Base-by-base conservation (phyloP, 805 yeast genomes). In the Candida broadrunensis region DNA sequence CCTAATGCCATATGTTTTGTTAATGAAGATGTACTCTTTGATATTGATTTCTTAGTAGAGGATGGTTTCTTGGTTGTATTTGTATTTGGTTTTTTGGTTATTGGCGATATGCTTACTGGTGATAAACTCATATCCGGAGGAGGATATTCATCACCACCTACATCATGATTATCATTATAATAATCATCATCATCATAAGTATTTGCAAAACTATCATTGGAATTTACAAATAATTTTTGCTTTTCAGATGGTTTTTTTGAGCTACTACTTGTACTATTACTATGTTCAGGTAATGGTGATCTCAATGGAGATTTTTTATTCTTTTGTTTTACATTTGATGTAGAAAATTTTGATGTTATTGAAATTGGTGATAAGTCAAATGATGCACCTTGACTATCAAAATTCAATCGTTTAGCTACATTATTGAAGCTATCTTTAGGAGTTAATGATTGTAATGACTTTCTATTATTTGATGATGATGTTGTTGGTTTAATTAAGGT, bases 1-100 rank as follows among this genome's bases (percentile, higher is more conserved):
- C 63, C 65, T 33, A 63, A 46, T 5, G 69, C 70, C 61, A 64
- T 63, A 13, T 45, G 53, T 43, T 60, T 65, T 4, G 71, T 65
- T 17, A 61, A 41, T 3, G 55, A 45, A 1, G 65, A 48, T 4
- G 50, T 41, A n/a, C 37, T 14, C 17, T 25, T 34, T 7, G 27
- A 21, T 23, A 15, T 6, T 19, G 42, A 19, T 29, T 12, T 20
- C 12, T 27, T 35, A 6, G 38, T 33, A 7, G 49, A 38, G 3
- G 49, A 4, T 38, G 27, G 7, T 40, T 38, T 3, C 43, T 45
- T 31, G 6, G 6, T 21, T 12, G 30, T 33, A n/a, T 32, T 30
- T 3, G 33, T 15, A 3, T 17, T 24, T 11, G 15, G 30, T 16
- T 16, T 17, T 21, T 15, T 25, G 27, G 19, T 37, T 35, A 30